Evolutionary conservation across 2,329 filamentous ascomycete species (phyloP), one percentile per base, ranked within the genome.

Genomic region (Diaporthe caulivora): DNA sequence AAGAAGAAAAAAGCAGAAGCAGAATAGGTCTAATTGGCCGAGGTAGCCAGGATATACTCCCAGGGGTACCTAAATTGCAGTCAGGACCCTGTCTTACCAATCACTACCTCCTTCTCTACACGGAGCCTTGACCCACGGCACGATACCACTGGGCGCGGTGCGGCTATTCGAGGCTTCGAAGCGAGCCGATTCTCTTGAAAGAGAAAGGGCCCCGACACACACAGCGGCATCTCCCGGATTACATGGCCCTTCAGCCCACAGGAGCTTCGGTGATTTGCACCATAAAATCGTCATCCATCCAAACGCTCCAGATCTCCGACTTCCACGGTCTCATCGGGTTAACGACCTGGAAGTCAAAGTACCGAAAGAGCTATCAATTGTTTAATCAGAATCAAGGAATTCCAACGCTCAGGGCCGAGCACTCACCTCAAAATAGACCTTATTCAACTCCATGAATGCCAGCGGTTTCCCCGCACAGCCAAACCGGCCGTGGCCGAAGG

Each of bases 381-480:
- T 10, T 26, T n/a, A 17, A 11, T 58, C 10, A 71, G 31, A 2
- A 15, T 4, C 44, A 11, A 11, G 8, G 26, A 51, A n/a, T 15
- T 26, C 11, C 6, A 11, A 11, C 1, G 11, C 9, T 1, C 1
- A 8, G 18, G 18, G 18, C 53, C 7, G 31, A 13, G 18, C 10
- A 18, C 42, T 37, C 75, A 85, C 84, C 81, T 85, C 82, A 42
- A 84, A 81, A 54, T 84, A 77, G 6, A 81, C 76, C 76, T 86
- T 87, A 75, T 84, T 82, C 57, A 86, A 73, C 78, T 86, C 84
- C 72, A 86, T 82, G 69, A 82, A 76, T 1, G 84, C 84, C 31
- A 86, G 82, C n/a, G 81, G 78, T 74, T 82, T 84, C 1, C 86
- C 86, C 9, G 86, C 76, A 74, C 86, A 87, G 65, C 80, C 76